Percentiles rank a stretch among this genome's conserved stretches.
Evolutionary conservation across 2,329 filamentous ascomycete genomes (phyloP).

Genomic region (Ophiostoma novo-ulmi): DNA sequence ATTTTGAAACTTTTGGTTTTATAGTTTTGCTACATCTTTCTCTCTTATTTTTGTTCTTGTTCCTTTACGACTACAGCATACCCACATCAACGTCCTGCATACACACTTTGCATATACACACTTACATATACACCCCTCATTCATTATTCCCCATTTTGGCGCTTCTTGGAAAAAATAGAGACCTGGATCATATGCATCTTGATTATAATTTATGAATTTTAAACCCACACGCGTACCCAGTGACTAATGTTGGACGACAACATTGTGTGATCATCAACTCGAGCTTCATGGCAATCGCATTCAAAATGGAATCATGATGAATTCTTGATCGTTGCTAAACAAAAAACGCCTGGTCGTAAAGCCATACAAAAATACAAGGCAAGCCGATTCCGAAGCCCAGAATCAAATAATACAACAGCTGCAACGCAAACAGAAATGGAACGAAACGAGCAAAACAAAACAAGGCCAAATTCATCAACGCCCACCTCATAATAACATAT

Average conservation of each 20-base stretch:
- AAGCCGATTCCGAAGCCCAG: no score
- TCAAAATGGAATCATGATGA: neutral
- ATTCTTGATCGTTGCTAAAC: slow-evolving; percentile 17
- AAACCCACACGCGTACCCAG: neutral
- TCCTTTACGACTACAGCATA: neutral
- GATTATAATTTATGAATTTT: neutral
- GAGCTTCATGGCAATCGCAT: neutral
- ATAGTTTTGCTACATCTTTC: neutral
- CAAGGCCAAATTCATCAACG: neutral
- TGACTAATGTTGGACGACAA: neutral
- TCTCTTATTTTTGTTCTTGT: neutral
- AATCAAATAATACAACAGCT: neutral
- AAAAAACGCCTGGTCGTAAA: slow-evolving; percentile 9
- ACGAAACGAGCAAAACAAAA: neutral
- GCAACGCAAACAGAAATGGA: neutral
- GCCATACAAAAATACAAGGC: slow-evolving; percentile 17
- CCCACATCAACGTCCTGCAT: neutral
- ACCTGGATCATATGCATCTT: neutral
- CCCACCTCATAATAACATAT: neutral
- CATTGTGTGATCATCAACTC: neutral
- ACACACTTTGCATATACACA: neutral
- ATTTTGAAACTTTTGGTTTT: neutral
- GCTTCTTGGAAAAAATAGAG: neutral
- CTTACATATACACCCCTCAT: neutral
- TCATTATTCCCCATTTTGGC: neutral